Conservation (phyloP, 2,329 filamentous ascomycete genomes). For the Neonectria faginata region DNA sequence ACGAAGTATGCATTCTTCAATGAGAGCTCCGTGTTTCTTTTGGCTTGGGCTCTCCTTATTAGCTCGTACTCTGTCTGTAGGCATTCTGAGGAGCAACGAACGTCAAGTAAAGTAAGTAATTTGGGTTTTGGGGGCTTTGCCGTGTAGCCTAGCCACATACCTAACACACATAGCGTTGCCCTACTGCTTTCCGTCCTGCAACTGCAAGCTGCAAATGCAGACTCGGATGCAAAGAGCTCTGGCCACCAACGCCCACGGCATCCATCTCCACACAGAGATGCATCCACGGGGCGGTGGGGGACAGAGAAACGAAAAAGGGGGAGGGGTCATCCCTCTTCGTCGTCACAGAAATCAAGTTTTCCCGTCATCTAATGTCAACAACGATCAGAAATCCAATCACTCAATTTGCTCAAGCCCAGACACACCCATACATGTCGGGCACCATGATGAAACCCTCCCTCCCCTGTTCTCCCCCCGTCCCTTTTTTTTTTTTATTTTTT, state of each 20-base stretch:
- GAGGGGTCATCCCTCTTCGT: background rate
- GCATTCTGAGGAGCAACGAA: too few species aligned
- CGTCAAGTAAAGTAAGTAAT: too few species aligned
- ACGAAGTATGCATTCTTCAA: too few species aligned
- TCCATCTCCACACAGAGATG: background rate
- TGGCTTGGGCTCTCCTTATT: too few species aligned
- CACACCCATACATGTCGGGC: background rate
- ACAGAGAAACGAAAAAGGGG: background rate
- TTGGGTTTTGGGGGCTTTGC: too few species aligned
- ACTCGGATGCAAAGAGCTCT: background rate
- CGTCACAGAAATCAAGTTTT: background rate
- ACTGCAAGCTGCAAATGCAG: background rate
- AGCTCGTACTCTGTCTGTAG: too few species aligned
- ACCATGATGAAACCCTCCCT: background rate
- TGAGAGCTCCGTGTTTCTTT: too few species aligned
- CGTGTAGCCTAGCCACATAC: too few species aligned
- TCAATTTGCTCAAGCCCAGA: background rate
- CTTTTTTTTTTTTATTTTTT: too few species aligned
- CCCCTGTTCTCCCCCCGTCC: background rate
- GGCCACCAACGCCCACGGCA: background rate
- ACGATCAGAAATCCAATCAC: background rate
- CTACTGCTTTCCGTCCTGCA: background rate
- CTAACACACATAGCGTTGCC: too few species aligned
- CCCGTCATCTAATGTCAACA: background rate
- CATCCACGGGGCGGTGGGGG: background rate